phyloP scores from a whole-genome alignment of 2,329 filamentous ascomycete species.

The Hyphodiscus sp. region DNA sequence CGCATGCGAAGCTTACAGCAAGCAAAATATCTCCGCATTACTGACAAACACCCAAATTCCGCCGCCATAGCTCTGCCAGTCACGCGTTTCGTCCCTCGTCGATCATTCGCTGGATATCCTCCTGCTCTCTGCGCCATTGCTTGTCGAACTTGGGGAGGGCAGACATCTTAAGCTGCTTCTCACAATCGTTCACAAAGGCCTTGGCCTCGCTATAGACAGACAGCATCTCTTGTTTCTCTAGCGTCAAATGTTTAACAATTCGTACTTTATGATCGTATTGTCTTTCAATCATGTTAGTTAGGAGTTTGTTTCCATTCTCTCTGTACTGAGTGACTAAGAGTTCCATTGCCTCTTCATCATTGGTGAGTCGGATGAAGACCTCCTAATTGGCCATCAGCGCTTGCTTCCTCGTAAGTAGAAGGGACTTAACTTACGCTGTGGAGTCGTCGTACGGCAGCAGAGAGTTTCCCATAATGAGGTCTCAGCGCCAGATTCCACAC shows the following conservation, averaged over 20 bases:
- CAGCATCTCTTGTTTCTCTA: conserved; percentile 18
- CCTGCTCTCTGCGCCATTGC: conserved; percentile 23
- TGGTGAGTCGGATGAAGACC: conserved; percentile 23
- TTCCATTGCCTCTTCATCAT: conserved; percentile 26
- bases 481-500: conserved; percentile 24
- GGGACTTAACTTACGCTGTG: conserved; percentile 28
- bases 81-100: conserved; percentile 4
- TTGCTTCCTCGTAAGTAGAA: background rate
- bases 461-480: conserved; percentile 25
- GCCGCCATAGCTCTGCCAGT: conserved; percentile 2
- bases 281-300: conserved; percentile 15
- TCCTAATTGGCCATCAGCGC: conserved; percentile 24
- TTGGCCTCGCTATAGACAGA: conserved; percentile 17
- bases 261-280: conserved; percentile 12
- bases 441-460: conserved; percentile 23
- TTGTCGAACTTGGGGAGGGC: conserved; percentile 13
- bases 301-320: conserved; percentile 22
- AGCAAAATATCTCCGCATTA: background rate
- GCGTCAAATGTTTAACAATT: conserved; percentile 12
- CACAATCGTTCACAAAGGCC: conserved; percentile 8
- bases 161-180: conserved; percentile 13
- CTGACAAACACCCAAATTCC: background rate
- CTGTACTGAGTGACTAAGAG: conserved; percentile 26
- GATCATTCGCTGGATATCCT: conserved; percentile 17
- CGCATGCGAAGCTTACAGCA: background rate